Base-by-base conservation (phyloP, 352 stramenopile species). In the Thalassiosira mediterranea region DNA sequence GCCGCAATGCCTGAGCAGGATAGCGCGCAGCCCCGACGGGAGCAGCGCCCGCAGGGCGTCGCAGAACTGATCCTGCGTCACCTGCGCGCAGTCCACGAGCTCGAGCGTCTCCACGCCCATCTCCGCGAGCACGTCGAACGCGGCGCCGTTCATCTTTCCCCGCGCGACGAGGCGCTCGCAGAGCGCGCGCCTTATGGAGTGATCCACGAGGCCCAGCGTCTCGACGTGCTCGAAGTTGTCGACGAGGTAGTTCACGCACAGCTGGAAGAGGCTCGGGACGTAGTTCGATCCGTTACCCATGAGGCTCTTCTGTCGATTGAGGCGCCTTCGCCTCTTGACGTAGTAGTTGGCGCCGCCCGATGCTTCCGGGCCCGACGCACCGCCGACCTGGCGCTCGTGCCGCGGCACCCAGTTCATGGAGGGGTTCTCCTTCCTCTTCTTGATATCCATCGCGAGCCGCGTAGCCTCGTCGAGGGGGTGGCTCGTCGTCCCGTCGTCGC, bases 181-280 rank as follows among this genome's bases (percentile, higher is more conserved):
- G n/a, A 93, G 71, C 5, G 56, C 40, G 44, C 71, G 37, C 23
- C 87, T 73, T 61, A 90, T 80, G 0, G 72, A 71, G 65, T 79
- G 77, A 59, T 86, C 84, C n/a, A 93, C 76, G 28, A 83, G 23
- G 13, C 87, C 87, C 47, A 93, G 59, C 8, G 76, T 72, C 25
- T 93, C 87, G n/a, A 93, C 78, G 38, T 79, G 56, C 8, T 91
- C 84, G 75, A 93, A 91, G 51, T 93, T 85, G 0, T 86, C 56
- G n/a, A 90, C 84, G 11, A 93, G 29, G 72, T 81, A 88, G 53
- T 88, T 69, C 0, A 90, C 58, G 31, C 84, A 90, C n/a, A 87
- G 31, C 23, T 89, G 56, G 61, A 83, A 88, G 0, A 93, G 67
- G 29, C 60, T 79, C 21, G 84, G 84, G 0, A 84, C 61, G 21